phyloP scores from a whole-genome alignment of 495 filamentous ascomycete species.

The Trichoderma parareesei region DNA sequence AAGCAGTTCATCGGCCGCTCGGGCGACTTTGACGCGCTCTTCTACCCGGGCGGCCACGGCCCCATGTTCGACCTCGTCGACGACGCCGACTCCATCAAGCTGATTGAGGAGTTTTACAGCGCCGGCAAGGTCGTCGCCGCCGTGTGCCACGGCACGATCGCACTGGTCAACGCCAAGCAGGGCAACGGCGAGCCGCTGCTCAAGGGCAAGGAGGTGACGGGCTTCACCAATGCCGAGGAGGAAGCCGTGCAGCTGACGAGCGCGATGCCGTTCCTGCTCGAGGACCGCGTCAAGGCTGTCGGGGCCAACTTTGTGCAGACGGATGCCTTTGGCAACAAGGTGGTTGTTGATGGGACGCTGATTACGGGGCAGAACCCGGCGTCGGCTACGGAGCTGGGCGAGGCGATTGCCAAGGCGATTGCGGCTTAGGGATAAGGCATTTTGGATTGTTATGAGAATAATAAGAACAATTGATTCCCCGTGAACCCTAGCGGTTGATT shows the following conservation, averaged over 20 bases:
- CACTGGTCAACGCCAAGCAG: conserved; percentile 47
- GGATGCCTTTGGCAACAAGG: conserved; percentile 49
- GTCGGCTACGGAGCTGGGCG: conserved; percentile 50
- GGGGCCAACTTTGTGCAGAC: conserved; percentile 54
- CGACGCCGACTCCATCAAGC: conserved; percentile 41
- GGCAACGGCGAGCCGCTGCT: conserved; percentile 45
- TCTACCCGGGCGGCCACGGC: conserved; percentile 72
- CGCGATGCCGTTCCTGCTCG: conserved; percentile 57
- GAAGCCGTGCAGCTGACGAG: conserved; percentile 37
- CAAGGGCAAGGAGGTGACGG: conserved; percentile 51
- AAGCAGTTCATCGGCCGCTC: conserved; percentile 41
- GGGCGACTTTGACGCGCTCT: conserved; percentile 58
- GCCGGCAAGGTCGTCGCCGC: conserved; percentile 55
- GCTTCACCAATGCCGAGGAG: conserved; percentile 64
- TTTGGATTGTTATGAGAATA: too few species aligned
- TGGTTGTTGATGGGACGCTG: conserved; percentile 52
- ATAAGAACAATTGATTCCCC: too few species aligned
- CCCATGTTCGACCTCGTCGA: conserved; percentile 58
- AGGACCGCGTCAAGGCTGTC: conserved; percentile 45
- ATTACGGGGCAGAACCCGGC: conserved; percentile 74
- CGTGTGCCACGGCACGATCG: conserved; percentile 63
- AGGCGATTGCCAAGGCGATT: conserved; percentile 35
- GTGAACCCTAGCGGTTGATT: too few species aligned
- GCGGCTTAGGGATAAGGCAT: neutral
- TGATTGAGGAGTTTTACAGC: conserved; percentile 49